These are phyloP conservation scores for Pichia phayaonensis DNA, from an alignment of 805 yeast species.

Conservation along the genomic window DNA sequence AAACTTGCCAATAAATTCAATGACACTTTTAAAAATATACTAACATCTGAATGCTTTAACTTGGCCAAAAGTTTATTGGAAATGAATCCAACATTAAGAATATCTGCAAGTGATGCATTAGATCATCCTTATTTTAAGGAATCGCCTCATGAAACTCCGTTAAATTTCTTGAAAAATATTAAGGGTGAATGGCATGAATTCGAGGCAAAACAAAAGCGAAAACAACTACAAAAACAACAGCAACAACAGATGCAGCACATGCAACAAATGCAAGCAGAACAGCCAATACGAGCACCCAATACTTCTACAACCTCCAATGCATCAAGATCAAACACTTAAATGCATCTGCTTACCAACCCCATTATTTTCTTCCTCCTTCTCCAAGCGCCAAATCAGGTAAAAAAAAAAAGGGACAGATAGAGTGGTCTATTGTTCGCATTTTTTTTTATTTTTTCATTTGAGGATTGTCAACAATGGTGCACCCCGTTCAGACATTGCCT, in stretches of 20 bases:
- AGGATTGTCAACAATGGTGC: not conserved
- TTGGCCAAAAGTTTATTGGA: conserved; percentile 56
- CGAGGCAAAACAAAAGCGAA: conserved; percentile 77
- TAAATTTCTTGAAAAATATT: conserved; percentile 45
- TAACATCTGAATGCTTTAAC: conserved; percentile 51
- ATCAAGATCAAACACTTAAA: too few species aligned
- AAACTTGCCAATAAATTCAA: conserved; percentile 33
- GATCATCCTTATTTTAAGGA: conserved; percentile 62
- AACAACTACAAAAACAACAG: conserved; percentile 26
- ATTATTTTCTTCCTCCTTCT: too few species aligned
- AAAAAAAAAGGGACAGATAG: not conserved
- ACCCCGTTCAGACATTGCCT: not conserved
- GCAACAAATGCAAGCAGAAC: conserved; percentile 9
- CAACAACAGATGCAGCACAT: conserved; percentile 51
- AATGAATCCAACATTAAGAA: conserved; percentile 62
- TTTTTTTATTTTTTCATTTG: not conserved
- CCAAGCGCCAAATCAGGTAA: not conserved
- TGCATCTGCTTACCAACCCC: too few species aligned
- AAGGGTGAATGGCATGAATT: conserved; percentile 95
- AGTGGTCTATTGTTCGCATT: not conserved
- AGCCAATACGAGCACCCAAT: not conserved
- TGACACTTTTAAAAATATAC: conserved; percentile 31
- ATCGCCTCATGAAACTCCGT: conserved; percentile 57
- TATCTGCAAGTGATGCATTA: conserved; percentile 64
- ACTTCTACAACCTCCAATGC: not conserved